Base-by-base conservation (phyloP, 208 protist species). In the Trypanosoma conorhini region DNA sequence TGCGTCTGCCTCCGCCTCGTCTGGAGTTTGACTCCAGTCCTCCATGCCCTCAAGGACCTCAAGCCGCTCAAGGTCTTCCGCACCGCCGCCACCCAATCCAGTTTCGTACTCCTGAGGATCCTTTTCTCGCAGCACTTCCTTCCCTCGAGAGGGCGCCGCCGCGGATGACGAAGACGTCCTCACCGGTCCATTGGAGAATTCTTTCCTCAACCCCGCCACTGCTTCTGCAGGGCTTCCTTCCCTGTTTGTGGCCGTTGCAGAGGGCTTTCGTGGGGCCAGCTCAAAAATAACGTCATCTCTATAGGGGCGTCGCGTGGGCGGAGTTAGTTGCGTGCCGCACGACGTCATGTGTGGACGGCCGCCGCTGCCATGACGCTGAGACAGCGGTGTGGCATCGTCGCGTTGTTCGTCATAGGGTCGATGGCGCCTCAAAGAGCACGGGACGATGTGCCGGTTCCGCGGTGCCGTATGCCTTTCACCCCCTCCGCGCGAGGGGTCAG, bases 201-300 rank as follows among this genome's bases (percentile, higher is more conserved):
- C 38, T 9, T 63, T 21, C 17, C 24, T 63, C 31, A n/a, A n/a
- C 28, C 26, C n/a, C 21, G 10, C 19, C 55, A 5, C 40, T 38
- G 50, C 22, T 54, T 26, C n/a, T 15, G 31, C 12, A 26, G 10
- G 19, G 0, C 15, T 28, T 62, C 5, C 13, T 50, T 50, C 22
- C 26, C 58, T 57, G 1, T 8, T 24, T n/a, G 17, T 33, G 61
- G 17, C 21, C 35, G 17, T 61, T 40, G 46, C n/a, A 30, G 8
- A 31, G 40, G 0, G 9, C 30, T 48, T 1, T 21, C 30, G 52
- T 31, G 71, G 48, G 1, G 44, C 42, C 12, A 33, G 17, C 9
- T 68, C 59, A 72, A 71, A 77, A 21, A 77, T 72, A 60, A 77
- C 50, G n/a, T 68, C 52, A 57, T 77, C 72, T 30, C 30, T 24